Evolutionary conservation across 306 rosid genomes (phyloP), one percentile per base, ranked within the genome.

Genomic region (Luffa acutangula): DNA sequence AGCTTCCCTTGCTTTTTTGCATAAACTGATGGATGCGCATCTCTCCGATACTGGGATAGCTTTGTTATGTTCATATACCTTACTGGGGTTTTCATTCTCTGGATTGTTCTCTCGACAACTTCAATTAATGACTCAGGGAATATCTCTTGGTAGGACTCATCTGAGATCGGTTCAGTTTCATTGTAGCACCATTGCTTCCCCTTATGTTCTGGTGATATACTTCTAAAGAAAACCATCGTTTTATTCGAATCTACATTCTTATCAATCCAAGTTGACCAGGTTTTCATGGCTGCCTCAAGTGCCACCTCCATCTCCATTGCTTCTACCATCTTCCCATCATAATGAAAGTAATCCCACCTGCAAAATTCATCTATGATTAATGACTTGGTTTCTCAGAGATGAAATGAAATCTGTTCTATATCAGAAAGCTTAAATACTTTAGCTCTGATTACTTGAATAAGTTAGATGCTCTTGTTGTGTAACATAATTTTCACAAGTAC

Each of bases 151-250:
- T 65, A 81, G 45, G 87, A 83, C 75, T 81, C 64, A 1, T 87
- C 84, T 3, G 5, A 3, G 7, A 70, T 69, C 65, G 80, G 85
- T 39, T 76, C 14, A 15, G 84, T 87, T 77, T 75, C 17, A 20
- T 85, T 83, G 79, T 54, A 81, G 81, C 88, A 87, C 88, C 83
- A 83, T 20, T 78, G 85, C 63, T 79, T 81, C 78, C 80, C 90
- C 75, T 79, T 85, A 80, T 87, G 90, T 41, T 81, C 86, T 15
- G 90, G 86, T 7, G 90, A 87, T 42, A 87, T 85, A 86, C 88
- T 85, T 41, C 87, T 48, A 64, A 85, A 87, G 79, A 81, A 79
- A 17, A 81, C 84, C 49, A 20, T 79, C 12, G 88, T 85, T 33
- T 76, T 82, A 71, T 36, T 81, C 13, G 13, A 20, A 72, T 87